phyloP scores from a whole-genome alignment of 768 basidiomycete genomes.

The Candolleomyces aberdarensis region DNA sequence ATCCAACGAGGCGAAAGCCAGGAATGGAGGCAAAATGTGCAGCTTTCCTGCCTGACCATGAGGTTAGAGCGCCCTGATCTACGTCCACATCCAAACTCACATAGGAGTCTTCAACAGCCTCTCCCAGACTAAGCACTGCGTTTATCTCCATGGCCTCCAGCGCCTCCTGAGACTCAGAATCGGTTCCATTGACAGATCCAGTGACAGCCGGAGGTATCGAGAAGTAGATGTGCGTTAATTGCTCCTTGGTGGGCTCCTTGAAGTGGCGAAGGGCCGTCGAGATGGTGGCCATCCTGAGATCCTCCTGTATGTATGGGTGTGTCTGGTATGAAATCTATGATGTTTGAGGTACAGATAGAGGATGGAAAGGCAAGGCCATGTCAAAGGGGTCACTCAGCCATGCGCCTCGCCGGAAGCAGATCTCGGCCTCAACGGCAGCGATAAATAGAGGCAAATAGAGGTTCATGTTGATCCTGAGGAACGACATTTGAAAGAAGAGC shows the following conservation, averaged over 20 bases:
- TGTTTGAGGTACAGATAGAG: no score
- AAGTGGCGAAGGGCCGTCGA: constrained; percentile 87
- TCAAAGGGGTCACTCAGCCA: no score
- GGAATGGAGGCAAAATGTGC: constrained; percentile 83
- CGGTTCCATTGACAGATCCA: constrained; percentile 18
- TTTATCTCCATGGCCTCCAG: constrained; percentile 82
- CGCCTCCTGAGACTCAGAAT: constrained; percentile 32
- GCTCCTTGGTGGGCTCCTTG: constrained; percentile 90
- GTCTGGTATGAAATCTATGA: constrained; percentile 1
- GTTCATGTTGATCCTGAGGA: no score
- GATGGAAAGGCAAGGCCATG: no score
- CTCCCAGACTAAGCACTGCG: constrained; percentile 78
- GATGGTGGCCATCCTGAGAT: constrained; percentile 64
- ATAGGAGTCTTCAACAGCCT: constrained; percentile 89
- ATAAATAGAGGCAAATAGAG: no score
- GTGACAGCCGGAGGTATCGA: constrained; percentile 58
- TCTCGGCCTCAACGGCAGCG: no score
- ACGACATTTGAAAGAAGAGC: no score
- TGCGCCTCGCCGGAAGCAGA: no score
- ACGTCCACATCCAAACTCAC: constrained; percentile 47
- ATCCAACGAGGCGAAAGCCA: constrained; percentile 88
- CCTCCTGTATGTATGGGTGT: not conserved
- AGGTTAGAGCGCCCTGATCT: not conserved
- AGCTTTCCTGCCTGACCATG: constrained; percentile 78
- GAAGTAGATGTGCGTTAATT: constrained; percentile 83